phyloP scores from a whole-genome alignment of 257 asterid genomes.

The Petrea volubilis region DNA sequence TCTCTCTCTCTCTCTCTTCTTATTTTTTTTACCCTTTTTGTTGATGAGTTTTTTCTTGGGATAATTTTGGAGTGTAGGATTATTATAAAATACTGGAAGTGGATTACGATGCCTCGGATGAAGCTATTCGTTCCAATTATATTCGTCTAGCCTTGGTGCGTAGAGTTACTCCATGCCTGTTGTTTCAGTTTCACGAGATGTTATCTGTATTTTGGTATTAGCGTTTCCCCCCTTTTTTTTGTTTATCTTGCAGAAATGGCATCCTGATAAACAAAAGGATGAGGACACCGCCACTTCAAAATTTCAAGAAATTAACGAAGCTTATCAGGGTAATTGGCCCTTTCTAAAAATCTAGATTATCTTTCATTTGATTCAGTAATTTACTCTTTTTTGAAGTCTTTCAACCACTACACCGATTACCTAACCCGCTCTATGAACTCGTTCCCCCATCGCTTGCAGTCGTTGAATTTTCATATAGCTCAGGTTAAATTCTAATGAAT shows the following conservation, averaged over 20 bases:
- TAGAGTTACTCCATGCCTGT: not conserved
- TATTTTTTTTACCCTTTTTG: not conserved
- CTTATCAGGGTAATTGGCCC: conserved; percentile 65
- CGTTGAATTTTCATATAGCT: too few relatives aligned
- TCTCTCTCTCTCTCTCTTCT: not conserved
- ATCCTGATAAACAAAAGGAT: conserved; percentile 87
- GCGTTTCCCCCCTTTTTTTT: not conserved
- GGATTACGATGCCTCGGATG: conserved; percentile 90
- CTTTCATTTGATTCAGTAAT: not conserved
- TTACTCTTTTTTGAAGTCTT: not conserved
- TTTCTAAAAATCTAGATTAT: not conserved
- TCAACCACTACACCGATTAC: too few relatives aligned
- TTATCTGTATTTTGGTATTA: not conserved
- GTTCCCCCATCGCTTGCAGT: too few relatives aligned
- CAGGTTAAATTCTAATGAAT: too few relatives aligned
- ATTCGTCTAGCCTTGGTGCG: conserved; percentile 93
- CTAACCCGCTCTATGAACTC: too few relatives aligned
- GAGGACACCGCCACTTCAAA: conserved; percentile 64
- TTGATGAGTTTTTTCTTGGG: not conserved
- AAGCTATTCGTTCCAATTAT: conserved; percentile 76
- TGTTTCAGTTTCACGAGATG: not conserved
- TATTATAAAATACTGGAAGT: conserved; percentile 83
- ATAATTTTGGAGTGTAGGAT: conserved; percentile 46
- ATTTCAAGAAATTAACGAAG: conserved; percentile 94
- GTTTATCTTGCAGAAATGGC: conserved; percentile 70